Conservation (phyloP, 345 rosid species). For the Schrenkiella parvula region DNA sequence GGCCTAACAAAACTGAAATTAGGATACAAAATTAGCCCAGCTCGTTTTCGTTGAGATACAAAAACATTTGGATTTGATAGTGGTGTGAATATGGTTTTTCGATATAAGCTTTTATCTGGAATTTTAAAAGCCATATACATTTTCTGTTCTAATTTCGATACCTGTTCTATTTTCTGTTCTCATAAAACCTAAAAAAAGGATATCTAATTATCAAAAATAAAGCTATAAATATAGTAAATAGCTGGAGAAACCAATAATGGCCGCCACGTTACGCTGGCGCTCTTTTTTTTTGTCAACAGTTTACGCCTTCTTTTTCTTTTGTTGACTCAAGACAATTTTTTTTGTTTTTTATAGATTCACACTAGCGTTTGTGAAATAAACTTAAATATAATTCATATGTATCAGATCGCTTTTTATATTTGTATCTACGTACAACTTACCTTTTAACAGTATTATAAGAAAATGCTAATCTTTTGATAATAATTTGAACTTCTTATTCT, state of each 20-base stretch:
- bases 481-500: not conserved
- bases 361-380: not conserved
- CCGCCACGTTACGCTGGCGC: constrained; percentile 21
- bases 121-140: not conserved
- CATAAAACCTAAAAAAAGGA: not conserved
- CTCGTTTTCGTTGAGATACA: not conserved
- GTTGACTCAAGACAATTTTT: not conserved
- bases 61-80: not conserved
- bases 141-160: not conserved
- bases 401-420: not conserved
- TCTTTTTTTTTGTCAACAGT: not conserved
- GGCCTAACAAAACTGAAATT: not conserved
- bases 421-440: not conserved
- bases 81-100: not conserved
- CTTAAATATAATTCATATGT: not conserved
- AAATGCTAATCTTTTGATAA: not conserved
- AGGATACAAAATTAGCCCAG: not conserved
- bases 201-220: not conserved
- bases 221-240: not conserved
- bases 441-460: not conserved
- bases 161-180: not conserved
- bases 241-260: constrained; percentile 4
- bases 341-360: not conserved
- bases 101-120: not conserved
- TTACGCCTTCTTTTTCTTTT: not conserved